Conservation (phyloP, 1,284 basidiomycete species). For the Violaceomyces palustris region DNA sequence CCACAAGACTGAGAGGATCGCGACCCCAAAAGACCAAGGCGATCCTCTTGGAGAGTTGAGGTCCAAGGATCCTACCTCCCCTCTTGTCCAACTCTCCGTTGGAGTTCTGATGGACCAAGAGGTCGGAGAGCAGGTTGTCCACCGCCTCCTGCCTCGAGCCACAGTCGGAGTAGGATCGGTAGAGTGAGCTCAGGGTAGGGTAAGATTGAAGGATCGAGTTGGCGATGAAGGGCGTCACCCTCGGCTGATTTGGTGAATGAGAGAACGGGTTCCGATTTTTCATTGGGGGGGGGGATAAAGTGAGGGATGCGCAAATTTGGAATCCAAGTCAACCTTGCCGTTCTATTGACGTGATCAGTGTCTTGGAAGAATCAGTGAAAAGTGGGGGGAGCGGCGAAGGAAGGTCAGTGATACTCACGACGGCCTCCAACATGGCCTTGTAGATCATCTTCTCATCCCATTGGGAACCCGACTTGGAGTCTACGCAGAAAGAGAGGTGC, state of each 20-base stretch:
- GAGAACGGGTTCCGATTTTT: too few species aligned
- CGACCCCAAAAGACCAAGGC: slow-evolving; percentile 10
- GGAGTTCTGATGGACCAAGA: slow-evolving; percentile 13
- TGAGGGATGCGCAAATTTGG: too few species aligned
- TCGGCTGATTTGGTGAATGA: too few species aligned
- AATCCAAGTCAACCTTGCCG: too few species aligned
- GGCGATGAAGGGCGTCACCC: slow-evolving; percentile 19
- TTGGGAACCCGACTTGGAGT: too few species aligned
- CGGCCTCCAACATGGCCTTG: too few species aligned
- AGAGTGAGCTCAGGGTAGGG: slow-evolving; percentile 7
- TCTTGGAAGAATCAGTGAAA: too few species aligned
- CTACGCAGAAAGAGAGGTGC: slow-evolving; percentile 23
- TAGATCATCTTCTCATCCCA: too few species aligned
- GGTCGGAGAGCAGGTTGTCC: slow-evolving; percentile 3
- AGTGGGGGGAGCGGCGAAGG: too few species aligned
- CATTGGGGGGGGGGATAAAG: too few species aligned
- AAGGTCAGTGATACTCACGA: too few species aligned
- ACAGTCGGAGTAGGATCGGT: slow-evolving; percentile 10
- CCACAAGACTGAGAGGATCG: background rate
- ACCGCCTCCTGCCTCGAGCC: slow-evolving; percentile 3
- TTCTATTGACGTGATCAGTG: too few species aligned
- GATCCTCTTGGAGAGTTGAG: slow-evolving; percentile 21
- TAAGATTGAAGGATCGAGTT: slow-evolving; percentile 15
- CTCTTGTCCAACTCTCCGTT: slow-evolving; percentile 14
- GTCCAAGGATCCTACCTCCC: slow-evolving; percentile 10